These are phyloP conservation scores for Boletus sp. DNA, from an alignment of 768 basidiomycete species.

Conservation along the genomic window DNA sequence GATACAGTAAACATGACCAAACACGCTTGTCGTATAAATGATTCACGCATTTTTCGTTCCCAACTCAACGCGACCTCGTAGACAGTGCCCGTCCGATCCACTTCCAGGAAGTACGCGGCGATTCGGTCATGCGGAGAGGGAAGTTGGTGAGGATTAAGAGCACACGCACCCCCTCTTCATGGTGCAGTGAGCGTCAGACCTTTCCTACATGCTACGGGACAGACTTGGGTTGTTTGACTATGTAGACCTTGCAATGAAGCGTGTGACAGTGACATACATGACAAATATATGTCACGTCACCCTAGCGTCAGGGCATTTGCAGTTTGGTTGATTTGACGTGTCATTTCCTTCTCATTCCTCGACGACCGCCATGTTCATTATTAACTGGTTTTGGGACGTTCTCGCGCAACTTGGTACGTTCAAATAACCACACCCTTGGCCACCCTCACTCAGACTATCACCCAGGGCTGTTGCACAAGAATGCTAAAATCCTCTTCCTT, in stretches of 20 bases:
- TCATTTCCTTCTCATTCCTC: constrained; percentile 16
- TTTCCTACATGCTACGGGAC: constrained; percentile 65
- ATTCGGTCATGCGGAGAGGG: constrained; percentile 66
- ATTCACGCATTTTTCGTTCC: not conserved
- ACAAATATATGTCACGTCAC: constrained; percentile 21
- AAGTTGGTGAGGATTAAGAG: constrained; percentile 57
- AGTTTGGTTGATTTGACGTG: constrained; percentile 16
- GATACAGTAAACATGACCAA: constrained; percentile 29
- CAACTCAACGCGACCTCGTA: constrained; percentile 53
- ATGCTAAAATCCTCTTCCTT: constrained; percentile 98
- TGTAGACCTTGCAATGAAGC: no score
- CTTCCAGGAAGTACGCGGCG: constrained; percentile 51
- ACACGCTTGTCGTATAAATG: constrained; percentile 20
- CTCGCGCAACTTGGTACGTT: constrained; percentile 85
- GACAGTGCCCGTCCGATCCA: constrained; percentile 67
- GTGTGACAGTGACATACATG: constrained; percentile 9
- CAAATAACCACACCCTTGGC: not conserved
- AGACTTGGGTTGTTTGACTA: no score
- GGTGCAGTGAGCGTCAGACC: constrained; percentile 64
- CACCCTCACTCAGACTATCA: not conserved
- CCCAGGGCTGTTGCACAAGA: constrained; percentile 89
- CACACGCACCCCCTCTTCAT: constrained; percentile 45
- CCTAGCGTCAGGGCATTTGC: not conserved
- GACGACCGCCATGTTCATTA: constrained; percentile 62
- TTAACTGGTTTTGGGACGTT: constrained; percentile 97